Evolutionary conservation across 2,329 filamentous ascomycete genomes (phyloP).

Genomic region (Colletotrichum orchidophilum): DNA sequence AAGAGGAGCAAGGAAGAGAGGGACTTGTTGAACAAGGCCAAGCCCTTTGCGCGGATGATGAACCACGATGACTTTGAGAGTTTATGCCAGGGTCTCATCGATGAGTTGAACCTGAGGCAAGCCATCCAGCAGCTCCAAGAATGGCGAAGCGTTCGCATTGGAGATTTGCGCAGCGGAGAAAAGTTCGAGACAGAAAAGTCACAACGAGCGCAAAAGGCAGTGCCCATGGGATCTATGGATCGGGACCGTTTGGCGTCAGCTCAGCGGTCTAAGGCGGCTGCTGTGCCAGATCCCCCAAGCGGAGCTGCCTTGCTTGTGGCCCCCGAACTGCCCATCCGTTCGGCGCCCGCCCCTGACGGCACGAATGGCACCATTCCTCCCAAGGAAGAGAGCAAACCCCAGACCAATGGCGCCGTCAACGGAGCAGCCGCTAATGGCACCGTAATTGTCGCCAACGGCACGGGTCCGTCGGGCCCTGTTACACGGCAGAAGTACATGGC

Average conservation of each 20-base stretch:
- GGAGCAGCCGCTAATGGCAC: conserved; percentile 52
- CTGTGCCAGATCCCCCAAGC: conserved; percentile 72
- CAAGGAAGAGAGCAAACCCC: conserved; percentile 57
- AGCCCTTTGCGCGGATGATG: conserved; percentile 97
- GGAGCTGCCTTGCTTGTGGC: conserved; percentile 81
- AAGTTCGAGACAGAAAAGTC: conserved; percentile 94
- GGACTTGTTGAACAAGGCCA: conserved; percentile 90
- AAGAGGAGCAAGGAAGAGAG: conserved; percentile 95
- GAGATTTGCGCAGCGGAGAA: conserved; percentile 85
- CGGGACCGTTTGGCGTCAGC: conserved; percentile 78
- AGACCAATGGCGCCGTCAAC: conserved; percentile 64
- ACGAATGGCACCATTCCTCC: conserved; percentile 37
- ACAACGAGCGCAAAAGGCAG: conserved; percentile 72
- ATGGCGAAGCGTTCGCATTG: conserved; percentile 87
- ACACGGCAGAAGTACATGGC: conserved; percentile 62
- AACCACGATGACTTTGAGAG: conserved; percentile 89
- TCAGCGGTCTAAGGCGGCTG: conserved; percentile 74
- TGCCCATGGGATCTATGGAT: conserved; percentile 84
- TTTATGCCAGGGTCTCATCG: conserved; percentile 84
- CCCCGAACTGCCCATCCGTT: conserved; percentile 77
- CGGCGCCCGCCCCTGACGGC: conserved; percentile 45
- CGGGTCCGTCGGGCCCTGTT: conserved; percentile 39
- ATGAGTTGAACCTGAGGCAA: conserved; percentile 90
- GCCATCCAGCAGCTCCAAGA: conserved; percentile 93
- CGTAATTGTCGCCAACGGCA: conserved; percentile 50